Percentiles rank a stretch among this genome's conserved stretches.
Conservation (phyloP, 805 yeast genomes). For the Debaryomyces maramus region DNA sequence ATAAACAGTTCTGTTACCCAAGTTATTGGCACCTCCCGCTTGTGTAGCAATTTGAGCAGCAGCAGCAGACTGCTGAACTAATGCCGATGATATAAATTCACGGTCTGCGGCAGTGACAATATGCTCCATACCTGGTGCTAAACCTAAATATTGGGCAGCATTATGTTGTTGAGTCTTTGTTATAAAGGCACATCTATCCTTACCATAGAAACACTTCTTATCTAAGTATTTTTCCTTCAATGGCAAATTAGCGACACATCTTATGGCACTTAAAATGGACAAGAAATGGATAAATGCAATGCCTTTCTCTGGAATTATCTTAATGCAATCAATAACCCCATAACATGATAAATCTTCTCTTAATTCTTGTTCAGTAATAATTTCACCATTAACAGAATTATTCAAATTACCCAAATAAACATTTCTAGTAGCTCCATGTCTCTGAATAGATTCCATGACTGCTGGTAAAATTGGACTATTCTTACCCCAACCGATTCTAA, state of each 20-base stretch:
- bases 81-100: conserved; percentile 65
- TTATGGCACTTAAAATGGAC: conserved; percentile 80
- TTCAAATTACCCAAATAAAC: conserved; percentile 84
- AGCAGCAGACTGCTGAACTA: conserved; percentile 92
- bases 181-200: conserved; percentile 91
- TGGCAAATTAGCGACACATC: conserved; percentile 77
- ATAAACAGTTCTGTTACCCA: conserved; percentile 92
- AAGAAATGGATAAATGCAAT: conserved; percentile 90
- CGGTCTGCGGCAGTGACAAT: conserved; percentile 68
- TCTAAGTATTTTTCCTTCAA: conserved; percentile 65
- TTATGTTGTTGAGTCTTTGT: conserved; percentile 95
- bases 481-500: conserved; percentile 93
- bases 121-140: conserved; percentile 87
- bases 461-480: conserved; percentile 72
- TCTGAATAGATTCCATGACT: conserved; percentile 71
- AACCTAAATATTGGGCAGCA: conserved; percentile 91
- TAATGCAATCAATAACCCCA: conserved; percentile 85
- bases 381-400: conserved; percentile 49
- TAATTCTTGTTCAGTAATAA: conserved; percentile 63
- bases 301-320: conserved; percentile 75
- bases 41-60: conserved; percentile 96
- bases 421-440: conserved; percentile 91
- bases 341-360: conserved; percentile 63
- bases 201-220: conserved; percentile 85
- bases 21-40: conserved; percentile 88